phyloP scores from a whole-genome alignment of 768 basidiomycete species.

The Porphyrellus cyaneotinctus region DNA sequence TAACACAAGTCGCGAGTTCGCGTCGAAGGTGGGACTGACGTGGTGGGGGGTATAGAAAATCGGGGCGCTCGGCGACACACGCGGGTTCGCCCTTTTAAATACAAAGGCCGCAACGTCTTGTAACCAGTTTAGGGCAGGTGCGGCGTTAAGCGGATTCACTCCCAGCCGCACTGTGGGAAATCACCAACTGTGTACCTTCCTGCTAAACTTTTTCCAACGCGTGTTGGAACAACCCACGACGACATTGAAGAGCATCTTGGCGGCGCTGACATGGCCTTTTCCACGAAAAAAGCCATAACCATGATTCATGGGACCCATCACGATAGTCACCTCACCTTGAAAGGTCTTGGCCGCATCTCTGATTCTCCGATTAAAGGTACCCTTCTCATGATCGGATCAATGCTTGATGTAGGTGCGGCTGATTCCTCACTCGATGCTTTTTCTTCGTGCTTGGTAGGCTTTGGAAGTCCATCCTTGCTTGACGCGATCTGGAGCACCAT shows the following conservation, averaged over 20 bases:
- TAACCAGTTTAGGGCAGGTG: conserved; percentile 33
- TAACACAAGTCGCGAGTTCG: conserved; percentile 23
- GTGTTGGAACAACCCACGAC: too few relatives aligned
- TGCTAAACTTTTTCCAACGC: too few relatives aligned
- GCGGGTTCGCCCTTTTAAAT: conserved; percentile 13
- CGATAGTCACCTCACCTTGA: too few relatives aligned
- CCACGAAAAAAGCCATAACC: too few relatives aligned
- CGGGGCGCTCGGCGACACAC: neutral
- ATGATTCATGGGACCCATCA: too few relatives aligned
- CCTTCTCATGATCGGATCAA: neutral
- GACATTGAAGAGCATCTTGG: too few relatives aligned
- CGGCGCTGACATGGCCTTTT: too few relatives aligned
- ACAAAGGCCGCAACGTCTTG: conserved; percentile 2
- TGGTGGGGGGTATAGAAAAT: conserved; percentile 10
- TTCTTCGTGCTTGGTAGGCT: neutral
- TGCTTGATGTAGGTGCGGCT: neutral
- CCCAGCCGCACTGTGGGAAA: neutral
- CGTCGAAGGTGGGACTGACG: neutral
- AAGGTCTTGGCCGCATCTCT: too few relatives aligned
- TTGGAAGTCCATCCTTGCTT: neutral
- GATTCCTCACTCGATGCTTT: neutral
- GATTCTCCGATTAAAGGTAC: neutral
- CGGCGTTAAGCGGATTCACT: conserved; percentile 26
- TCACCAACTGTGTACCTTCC: too few relatives aligned
- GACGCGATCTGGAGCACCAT: neutral